Evolutionary conservation across 768 basidiomycete species (phyloP), one percentile per base, ranked within the genome.

Genomic region (Heimioporus sp.): DNA sequence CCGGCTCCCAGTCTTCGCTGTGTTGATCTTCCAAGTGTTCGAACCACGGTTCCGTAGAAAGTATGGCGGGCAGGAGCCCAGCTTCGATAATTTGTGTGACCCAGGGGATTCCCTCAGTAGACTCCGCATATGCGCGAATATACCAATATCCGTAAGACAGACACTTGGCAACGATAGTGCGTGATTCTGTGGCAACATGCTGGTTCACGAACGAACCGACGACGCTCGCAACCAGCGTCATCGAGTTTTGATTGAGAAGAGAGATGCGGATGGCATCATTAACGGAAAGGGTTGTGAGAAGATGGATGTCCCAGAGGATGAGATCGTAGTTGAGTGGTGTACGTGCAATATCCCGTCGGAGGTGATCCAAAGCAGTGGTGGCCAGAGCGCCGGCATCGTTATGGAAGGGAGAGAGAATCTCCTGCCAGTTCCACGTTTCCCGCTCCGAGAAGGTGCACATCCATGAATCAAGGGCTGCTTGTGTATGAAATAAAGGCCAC

Each of bases 111-210:
- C 63, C 67, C 6, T 67, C 60, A 16, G 60, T 53, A 31, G 49
- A 57, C 43, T 69, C 65, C 31, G 60, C 53, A n/a, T 59, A 63
- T 6, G 58, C 52, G 10, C 67, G 67, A 39, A 67, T 60, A 32
- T 65, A 63, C 66, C 67, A 67, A 20, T 65, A 67, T 12, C 56
- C 63, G 32, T 61, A 65, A 4, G 67, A 69, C 42, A 67, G 50
- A 31, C 51, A 56, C 37, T 61, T 67, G 21, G 67, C 64, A 21
- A 63, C 41, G 44, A 63, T 39, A 13, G 38, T 1, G 16, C 16
- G 58, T 9, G 39, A 49, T 13, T 55, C 11, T 20, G 41, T 37
- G 16, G 32, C 41, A 16, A 54, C 24, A 36, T 53, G 53, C 32
- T 28, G 49, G 36, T 24, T 44, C 21, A 58, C 55, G 54, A 67